Conservation (phyloP, 148 eudicot genomes). For the Polygonum maritimum region DNA sequence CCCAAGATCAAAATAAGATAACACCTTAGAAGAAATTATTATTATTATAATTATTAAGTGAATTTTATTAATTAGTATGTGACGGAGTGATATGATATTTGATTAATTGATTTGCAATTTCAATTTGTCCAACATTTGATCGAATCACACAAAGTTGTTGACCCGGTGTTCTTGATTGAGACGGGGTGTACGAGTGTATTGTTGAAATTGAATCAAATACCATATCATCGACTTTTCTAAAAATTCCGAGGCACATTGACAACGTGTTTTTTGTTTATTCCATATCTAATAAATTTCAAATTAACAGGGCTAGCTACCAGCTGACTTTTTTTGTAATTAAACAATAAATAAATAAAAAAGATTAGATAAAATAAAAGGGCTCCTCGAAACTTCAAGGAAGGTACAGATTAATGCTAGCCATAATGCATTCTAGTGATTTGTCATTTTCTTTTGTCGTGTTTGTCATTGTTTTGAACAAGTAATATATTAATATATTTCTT, state of each 20-base stretch:
- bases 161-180: background rate
- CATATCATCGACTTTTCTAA: background rate
- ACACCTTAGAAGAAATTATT: no score
- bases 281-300: background rate
- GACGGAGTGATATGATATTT: background rate
- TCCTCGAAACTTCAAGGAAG: background rate
- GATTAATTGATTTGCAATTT: no score
- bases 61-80: background rate
- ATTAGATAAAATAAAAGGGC: no score
- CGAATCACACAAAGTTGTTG: background rate
- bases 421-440: background rate
- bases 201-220: background rate
- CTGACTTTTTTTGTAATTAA: background rate
- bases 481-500: background rate
- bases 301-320: background rate
- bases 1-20: no score
- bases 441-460: background rate
- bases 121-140: no score
- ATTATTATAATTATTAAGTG: no score
- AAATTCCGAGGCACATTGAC: background rate
- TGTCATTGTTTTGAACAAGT: background rate
- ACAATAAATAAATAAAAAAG: background rate
- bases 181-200: no score
- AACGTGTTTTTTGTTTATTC: background rate
- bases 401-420: background rate